These are phyloP conservation scores for Candida odintsovae DNA, from an alignment of 805 yeast species.

Conservation along the genomic window DNA sequence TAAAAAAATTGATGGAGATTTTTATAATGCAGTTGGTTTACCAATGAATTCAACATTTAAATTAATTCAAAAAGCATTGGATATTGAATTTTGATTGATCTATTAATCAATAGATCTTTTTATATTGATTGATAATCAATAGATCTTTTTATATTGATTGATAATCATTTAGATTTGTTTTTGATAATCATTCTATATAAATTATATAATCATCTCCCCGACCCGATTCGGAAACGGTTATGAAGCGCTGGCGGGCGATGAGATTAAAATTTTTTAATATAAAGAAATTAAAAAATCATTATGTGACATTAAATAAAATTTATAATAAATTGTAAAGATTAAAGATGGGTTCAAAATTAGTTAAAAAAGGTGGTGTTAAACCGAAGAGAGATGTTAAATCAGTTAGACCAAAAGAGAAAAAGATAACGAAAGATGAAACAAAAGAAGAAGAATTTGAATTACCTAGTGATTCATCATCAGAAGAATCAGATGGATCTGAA, in stretches of 20 bases:
- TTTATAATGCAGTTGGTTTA: slow-evolving; percentile 79
- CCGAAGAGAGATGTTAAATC: slow-evolving; percentile 14
- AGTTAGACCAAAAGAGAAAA: slow-evolving; percentile 5
- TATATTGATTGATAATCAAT: too few relatives aligned
- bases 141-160: too few relatives aligned
- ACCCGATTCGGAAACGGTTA: slow-evolving; percentile 1
- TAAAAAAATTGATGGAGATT: slow-evolving; percentile 67
- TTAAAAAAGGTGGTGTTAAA: slow-evolving; percentile 15
- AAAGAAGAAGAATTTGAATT: slow-evolving; percentile 25
- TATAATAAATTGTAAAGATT: not conserved
- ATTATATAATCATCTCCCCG: too few relatives aligned
- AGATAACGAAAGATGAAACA: slow-evolving; percentile 5
- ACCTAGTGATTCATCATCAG: slow-evolving; percentile 14
- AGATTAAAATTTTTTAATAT: slow-evolving; percentile 8
- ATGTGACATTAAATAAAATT: too few relatives aligned
- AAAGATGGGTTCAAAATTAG: slow-evolving; percentile 13
- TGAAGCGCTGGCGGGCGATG: slow-evolving; percentile 12
- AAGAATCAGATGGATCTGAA: slow-evolving; percentile 12
- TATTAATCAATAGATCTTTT: not conserved
- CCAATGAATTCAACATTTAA: slow-evolving; percentile 59
- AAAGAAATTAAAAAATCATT: not conserved
- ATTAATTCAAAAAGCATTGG: slow-evolving; percentile 28
- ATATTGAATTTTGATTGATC: not conserved
- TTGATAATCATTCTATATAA: too few relatives aligned
- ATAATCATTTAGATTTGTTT: too few relatives aligned